Evolutionary conservation across 441 rosid species (phyloP).

Genomic region (Aquilaria agallochum): DNA sequence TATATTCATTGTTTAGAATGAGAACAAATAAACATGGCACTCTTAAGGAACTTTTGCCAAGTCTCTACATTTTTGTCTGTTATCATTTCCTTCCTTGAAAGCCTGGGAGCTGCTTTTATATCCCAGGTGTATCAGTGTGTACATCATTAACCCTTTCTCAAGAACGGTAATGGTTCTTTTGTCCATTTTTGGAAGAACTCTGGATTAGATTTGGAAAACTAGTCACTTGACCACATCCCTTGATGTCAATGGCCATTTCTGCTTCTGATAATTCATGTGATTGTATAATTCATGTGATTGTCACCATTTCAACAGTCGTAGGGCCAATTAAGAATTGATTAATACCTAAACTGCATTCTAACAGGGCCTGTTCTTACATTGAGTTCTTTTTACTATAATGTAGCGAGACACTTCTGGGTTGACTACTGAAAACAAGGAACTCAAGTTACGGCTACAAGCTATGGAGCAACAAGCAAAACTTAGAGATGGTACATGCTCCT

Average conservation of each 20-base stretch:
- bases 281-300: not conserved
- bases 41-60: too few species aligned
- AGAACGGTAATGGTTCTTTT: too few species aligned
- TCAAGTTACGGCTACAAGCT: slow-evolving; percentile 89
- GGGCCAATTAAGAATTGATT: too few species aligned
- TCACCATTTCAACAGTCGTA: not conserved
- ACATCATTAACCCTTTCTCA: too few species aligned
- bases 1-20: too few species aligned
- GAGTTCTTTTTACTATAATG: slow-evolving; percentile 13
- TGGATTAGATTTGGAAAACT: not conserved
- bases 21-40: too few species aligned
- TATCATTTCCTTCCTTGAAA: too few species aligned
- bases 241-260: too few species aligned
- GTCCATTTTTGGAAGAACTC: not conserved
- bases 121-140: too few species aligned
- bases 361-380: slow-evolving; percentile 2
- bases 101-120: too few species aligned
- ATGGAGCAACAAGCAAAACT: slow-evolving; percentile 94
- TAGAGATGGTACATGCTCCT: slow-evolving; percentile 33
- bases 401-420: slow-evolving; percentile 88
- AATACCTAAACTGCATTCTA: not conserved
- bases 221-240: not conserved
- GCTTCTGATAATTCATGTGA: not conserved
- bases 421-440: slow-evolving; percentile 79
- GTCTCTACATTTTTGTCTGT: too few species aligned